Evolutionary conservation across 2,329 filamentous ascomycete genomes (phyloP).

Genomic region (Trichoderma lentiforme): DNA sequence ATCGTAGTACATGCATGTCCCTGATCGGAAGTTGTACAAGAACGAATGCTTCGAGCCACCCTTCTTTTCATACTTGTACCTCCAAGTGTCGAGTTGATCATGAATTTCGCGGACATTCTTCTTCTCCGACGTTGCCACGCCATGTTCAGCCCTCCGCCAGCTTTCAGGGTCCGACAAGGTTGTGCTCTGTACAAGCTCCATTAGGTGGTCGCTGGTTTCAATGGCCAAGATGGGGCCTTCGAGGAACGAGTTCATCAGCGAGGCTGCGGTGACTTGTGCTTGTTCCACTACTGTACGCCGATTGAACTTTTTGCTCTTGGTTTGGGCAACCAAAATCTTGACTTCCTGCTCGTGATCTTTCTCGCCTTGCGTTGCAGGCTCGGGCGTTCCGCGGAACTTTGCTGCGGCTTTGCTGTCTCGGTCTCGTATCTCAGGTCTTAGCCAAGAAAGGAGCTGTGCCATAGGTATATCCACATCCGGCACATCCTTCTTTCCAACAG

Average conservation of each 20-base stretch:
- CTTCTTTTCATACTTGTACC: slow-evolving; percentile 51
- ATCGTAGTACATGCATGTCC: slow-evolving; percentile 82
- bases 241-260: slow-evolving; percentile 66
- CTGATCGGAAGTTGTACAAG: slow-evolving; percentile 87
- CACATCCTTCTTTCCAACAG: slow-evolving; percentile 70
- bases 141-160: slow-evolving; percentile 79
- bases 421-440: slow-evolving; percentile 78
- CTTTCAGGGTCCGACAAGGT: slow-evolving; percentile 74
- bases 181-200: slow-evolving; percentile 73
- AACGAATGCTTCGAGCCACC: slow-evolving; percentile 68
- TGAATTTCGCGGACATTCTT: slow-evolving; percentile 82
- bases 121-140: slow-evolving; percentile 70
- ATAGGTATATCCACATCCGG: slow-evolving; percentile 72
- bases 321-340: slow-evolving; percentile 77
- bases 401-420: slow-evolving; percentile 61
- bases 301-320: slow-evolving; percentile 88
- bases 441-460: slow-evolving; percentile 71
- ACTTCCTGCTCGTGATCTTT: slow-evolving; percentile 64
- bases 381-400: slow-evolving; percentile 34
- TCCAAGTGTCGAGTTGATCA: slow-evolving; percentile 67
- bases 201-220: slow-evolving; percentile 79
- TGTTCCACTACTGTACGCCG: slow-evolving; percentile 82
- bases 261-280: slow-evolving; percentile 56
- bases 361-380: slow-evolving; percentile 24
- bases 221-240: slow-evolving; percentile 81